Base-by-base conservation (phyloP, 2,329 filamentous ascomycete species). In the Apiospora saccharicola region DNA sequence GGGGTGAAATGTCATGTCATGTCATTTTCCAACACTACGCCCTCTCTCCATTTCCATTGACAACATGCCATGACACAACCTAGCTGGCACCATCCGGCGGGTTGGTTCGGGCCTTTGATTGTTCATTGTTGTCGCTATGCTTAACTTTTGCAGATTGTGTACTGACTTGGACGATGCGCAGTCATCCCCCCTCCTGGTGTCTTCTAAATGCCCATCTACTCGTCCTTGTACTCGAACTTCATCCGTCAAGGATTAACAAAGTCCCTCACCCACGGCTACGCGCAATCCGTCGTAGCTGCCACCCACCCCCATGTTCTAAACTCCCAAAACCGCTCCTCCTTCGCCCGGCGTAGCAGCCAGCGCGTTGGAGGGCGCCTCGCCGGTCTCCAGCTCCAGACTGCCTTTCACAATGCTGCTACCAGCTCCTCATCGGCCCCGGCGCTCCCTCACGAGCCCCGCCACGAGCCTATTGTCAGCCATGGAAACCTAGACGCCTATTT, bases 181-280 rank as follows among this genome's bases (percentile, higher is more conserved):
- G 87, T 86, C 84, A 83, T 85, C 85, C 84, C 86, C 87, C 88
- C 87, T 79, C 85, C 83, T 83, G 90, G 92, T 82, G 86, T 90
- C 83, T 90, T 89, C 94, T 98, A 97, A 97, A 98, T 98, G 96
- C 90, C 90, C 85, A 90, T 91, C 80, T 91, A 91, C 83, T 91
- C 90, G 75, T 90, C 89, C 81, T 85, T 92, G 76, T 91, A 91
- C 85, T 88, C 90, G 86, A 92, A 89, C 88, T 94, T 98, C 89
- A 94, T 97, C 91, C 96, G 96, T 88, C 94, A 96, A 90, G 95
- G 94, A 92, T 93, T 98, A 86, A 92, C 94, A 82, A 98, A 98
- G 88, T 95, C 95, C 81, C 93, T 98, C 84, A 96, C 94, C 83
- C 94, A 98, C 90, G 96, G 96, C 85, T 98, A 98, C 90, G 95